phyloP scores from a whole-genome alignment of 345 rosid genomes.

The Durio zibethinus region DNA sequence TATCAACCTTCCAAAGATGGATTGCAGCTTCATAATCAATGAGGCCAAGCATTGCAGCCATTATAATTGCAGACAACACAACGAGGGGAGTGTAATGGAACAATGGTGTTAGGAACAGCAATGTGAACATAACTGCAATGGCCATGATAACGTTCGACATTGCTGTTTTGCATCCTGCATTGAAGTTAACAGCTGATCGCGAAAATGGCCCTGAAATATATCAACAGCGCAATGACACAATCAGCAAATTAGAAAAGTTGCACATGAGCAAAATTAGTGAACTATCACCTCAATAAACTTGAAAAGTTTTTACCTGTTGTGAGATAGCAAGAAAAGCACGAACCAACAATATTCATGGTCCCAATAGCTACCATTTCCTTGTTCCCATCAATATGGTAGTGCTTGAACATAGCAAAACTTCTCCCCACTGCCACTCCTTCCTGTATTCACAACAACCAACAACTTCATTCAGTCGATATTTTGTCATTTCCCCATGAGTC shows the following conservation, averaged over 20 bases:
- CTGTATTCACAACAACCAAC: slow-evolving; percentile 30
- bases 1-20: slow-evolving; percentile 72
- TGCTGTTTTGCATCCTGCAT: slow-evolving; percentile 91
- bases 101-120: slow-evolving; percentile 69
- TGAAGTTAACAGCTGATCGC: slow-evolving; percentile 85
- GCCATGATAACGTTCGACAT: slow-evolving; percentile 86
- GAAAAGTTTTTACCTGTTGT: slow-evolving; percentile 49
- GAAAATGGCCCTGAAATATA: slow-evolving; percentile 73
- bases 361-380: slow-evolving; percentile 96
- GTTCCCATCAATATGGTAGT: slow-evolving; percentile 89
- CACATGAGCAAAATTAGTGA: background rate
- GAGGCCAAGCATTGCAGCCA: slow-evolving; percentile 89
- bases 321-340: slow-evolving; percentile 85
- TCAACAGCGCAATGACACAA: background rate
- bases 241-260: background rate
- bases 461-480: background rate
- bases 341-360: slow-evolving; percentile 80
- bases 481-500: background rate
- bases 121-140: slow-evolving; percentile 60
- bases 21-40: slow-evolving; percentile 73
- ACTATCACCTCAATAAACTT: background rate
- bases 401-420: slow-evolving; percentile 89
- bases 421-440: slow-evolving; percentile 97
- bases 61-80: slow-evolving; percentile 75
- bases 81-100: slow-evolving; percentile 85